Conservation (phyloP, 805 yeast genomes). For the Candida gorgasii region DNA sequence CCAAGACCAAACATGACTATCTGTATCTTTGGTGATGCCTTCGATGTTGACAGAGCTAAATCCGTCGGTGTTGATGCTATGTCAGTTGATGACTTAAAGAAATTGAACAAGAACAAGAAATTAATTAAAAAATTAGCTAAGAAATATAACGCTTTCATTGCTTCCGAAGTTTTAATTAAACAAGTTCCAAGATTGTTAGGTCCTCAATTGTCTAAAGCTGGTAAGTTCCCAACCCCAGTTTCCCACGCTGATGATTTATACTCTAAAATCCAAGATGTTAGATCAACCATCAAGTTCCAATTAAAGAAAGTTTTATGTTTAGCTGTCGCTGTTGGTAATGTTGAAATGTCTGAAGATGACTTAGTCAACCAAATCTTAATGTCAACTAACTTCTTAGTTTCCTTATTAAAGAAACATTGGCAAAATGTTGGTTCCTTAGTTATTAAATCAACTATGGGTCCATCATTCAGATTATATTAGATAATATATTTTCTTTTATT, state of each 20-base stretch:
- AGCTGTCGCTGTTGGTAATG: slow-evolving; percentile 99
- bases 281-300: slow-evolving; percentile 99
- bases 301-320: slow-evolving; percentile 99
- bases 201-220: slow-evolving; percentile 99
- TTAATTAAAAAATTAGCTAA: slow-evolving; percentile 99
- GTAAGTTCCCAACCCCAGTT: slow-evolving; percentile 99
- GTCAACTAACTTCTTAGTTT: slow-evolving; percentile 98
- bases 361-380: slow-evolving; percentile 97
- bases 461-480: slow-evolving; percentile 98
- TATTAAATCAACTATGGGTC: slow-evolving; percentile 99
- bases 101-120: slow-evolving; percentile 99
- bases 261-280: slow-evolving; percentile 94
- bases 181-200: slow-evolving; percentile 99
- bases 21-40: slow-evolving; percentile 99
- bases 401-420: slow-evolving; percentile 99
- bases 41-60: slow-evolving; percentile 99
- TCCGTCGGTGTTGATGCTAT: slow-evolving; percentile 98
- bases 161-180: slow-evolving; percentile 98
- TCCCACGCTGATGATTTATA: slow-evolving; percentile 98
- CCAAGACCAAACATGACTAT: slow-evolving; percentile 99
- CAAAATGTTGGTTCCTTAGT: slow-evolving; percentile 99
- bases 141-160: slow-evolving; percentile 99
- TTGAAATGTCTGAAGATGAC: slow-evolving; percentile 97
- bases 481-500: slow-evolving; percentile 4
- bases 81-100: slow-evolving; percentile 99